Base-by-base conservation (phyloP, 169 alveolate genomes). In the Toxoplasma gondii region DNA sequence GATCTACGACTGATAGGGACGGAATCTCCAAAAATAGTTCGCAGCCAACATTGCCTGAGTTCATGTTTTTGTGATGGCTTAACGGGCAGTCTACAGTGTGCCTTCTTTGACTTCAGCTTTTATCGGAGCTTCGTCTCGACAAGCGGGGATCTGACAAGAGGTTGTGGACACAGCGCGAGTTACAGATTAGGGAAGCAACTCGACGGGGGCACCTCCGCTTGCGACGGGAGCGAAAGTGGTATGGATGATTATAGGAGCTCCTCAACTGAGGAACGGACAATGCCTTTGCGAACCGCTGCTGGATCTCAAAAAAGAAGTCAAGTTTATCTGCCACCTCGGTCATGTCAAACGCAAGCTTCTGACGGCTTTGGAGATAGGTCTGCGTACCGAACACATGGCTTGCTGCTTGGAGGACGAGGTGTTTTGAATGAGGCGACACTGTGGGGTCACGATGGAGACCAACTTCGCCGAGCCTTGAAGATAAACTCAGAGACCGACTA, bases 371-470 rank as follows among this genome's bases (percentile, higher is more conserved):
- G 78, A 0, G n/a, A 29, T 29, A 64, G 78, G 78, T 9, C 29
- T 0, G 78, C 78, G 5, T 29, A 19, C 36, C 78, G 78, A 29
- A 29, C 78, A 9, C 58, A 49, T 19, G 36, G 2, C 36, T 24
- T 31, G 78, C 78, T 24, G 27, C 87, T 78, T 19, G 87, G 87
- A 34, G 34, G 45, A 78, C 45, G 53, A 9, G 87, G 87, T 24
- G 87, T 78, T 10, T 34, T 78, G 87, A n/a, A 22, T 78, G 87
- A 78, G 19, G 87, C 29, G 87, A 34, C 45, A 34, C 87, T 78
- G 45, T 78, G 87, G 87, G 34, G 87, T 78, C 31, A 17, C 0
- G 45, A 39, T 19, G 34, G 44, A 17, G 53, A 78, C 16, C 2
- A 27, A 19, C 39, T 78, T 22, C 87, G 87, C 44, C 29, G 87